Base-by-base conservation (phyloP, 2,329 filamentous ascomycete genomes). In the Domatiomyces catenatus region DNA sequence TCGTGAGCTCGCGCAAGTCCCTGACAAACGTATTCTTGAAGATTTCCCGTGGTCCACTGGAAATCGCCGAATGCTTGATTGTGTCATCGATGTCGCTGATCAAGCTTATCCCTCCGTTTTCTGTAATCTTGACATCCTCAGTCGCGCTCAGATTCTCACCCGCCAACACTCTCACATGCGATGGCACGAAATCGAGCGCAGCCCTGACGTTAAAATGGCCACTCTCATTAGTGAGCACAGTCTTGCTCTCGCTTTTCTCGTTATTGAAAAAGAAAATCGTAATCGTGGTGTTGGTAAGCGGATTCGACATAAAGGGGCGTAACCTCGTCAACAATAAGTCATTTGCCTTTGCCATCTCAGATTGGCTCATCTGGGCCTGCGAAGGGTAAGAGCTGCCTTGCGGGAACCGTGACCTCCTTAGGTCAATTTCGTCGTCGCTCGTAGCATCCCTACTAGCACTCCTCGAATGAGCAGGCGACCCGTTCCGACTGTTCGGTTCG, bases 81-180 rank as follows among this genome's bases (percentile, higher is more conserved):
- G 92, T 98, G 66, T 98, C 92, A 62, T 98, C 92, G 56, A 98
- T 92, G 64, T 98, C 92, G 64, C 87, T 96, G 64, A 98, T 96
- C 52, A 98, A 63, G 65, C 89, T 96, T 55, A 98, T 77, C 42
- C 92, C 92, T 19, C 71, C 73, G 0, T 84, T 78, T 52, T 90
- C 83, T 3, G 84, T 88, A 48, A 96, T 71, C 42, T 79, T 74
- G 44, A 98, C 75, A 50, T 85, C 76, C 56, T 92, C 84, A 1
- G 83, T 86, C 0, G 81, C 82, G 15, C 89, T 94, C 2, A 98
- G 72, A 52, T 82, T 77, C 61, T 95, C 88, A 10, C 84, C 89
- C 5, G 87, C 90, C 17, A 98, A 69, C 1, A 98, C 84, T 44
- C 88, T 77, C 20, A 95, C 81, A 63, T 94, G 82, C 0, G 88